A percentile compares a stretch with the other conserved stretches of the same genome.
phyloP scores from a whole-genome alignment of 2,329 filamentous ascomycete species.

The Beauveria australis region DNA sequence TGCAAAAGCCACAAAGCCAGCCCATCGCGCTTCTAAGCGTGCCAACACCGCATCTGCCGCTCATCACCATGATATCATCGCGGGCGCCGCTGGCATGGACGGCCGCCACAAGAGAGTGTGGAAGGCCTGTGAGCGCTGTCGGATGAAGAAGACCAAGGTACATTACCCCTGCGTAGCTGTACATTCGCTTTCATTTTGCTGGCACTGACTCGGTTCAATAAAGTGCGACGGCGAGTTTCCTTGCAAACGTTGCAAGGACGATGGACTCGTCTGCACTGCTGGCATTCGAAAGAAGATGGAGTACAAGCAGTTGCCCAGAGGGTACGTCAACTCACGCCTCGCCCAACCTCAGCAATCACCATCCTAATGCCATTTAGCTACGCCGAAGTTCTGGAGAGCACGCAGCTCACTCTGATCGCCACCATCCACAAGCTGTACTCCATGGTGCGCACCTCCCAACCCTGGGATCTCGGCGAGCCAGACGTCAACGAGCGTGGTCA shows the following conservation, averaged over 20 bases:
- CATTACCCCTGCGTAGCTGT: not conserved
- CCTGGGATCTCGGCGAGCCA: slow-evolving; percentile 55
- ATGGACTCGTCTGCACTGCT: slow-evolving; percentile 55
- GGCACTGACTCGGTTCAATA: not conserved
- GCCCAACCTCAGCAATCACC: not conserved
- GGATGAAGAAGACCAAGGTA: slow-evolving; percentile 65
- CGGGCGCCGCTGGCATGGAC: slow-evolving; percentile 34
- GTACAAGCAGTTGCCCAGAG: slow-evolving; percentile 57
- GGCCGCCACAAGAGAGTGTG: slow-evolving; percentile 56
- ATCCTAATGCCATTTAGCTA: slow-evolving; percentile 33
- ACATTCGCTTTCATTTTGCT: too few species aligned
- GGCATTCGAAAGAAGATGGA: slow-evolving; percentile 60
- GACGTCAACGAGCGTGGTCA: slow-evolving; percentile 55
- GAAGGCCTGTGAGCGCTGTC: slow-evolving; percentile 59
- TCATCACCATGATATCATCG: slow-evolving; percentile 30
- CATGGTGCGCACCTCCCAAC: slow-evolving; percentile 51
- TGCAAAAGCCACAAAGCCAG: slow-evolving; percentile 38
- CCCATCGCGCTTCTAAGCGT: slow-evolving; percentile 44
- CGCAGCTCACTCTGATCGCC: slow-evolving; percentile 55
- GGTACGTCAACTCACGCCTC: slow-evolving; percentile 31
- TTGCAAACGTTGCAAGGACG: slow-evolving; percentile 59
- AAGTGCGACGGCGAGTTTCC: slow-evolving; percentile 59
- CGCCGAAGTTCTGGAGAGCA: slow-evolving; percentile 57
- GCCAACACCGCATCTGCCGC: slow-evolving; percentile 29
- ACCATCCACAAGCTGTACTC: slow-evolving; percentile 58